Evolutionary conservation across 805 yeast species (phyloP).

Genomic region (Saturnispora kantuleensis): DNA sequence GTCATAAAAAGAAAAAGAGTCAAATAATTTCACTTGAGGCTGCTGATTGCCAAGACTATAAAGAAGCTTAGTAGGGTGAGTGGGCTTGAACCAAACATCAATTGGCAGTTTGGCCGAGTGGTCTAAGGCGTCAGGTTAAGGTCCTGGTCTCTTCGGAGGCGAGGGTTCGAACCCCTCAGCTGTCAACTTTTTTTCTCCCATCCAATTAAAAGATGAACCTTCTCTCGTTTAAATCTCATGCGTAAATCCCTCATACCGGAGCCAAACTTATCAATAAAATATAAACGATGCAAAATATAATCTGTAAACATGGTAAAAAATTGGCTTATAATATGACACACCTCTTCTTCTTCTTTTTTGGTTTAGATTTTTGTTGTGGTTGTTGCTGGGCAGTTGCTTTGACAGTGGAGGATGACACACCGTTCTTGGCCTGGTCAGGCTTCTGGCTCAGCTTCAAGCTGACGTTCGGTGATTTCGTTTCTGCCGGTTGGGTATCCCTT

Average conservation of each 20-base stretch:
- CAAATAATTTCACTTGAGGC: no score
- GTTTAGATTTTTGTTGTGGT: background rate
- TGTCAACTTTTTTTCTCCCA: conserved; percentile 13
- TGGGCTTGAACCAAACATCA: no score
- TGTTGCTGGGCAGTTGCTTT: background rate
- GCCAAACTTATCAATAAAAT: background rate
- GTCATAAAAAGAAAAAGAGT: no score
- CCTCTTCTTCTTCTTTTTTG: conserved; percentile 6
- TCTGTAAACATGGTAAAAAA: background rate
- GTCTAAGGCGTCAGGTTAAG: conserved; percentile 19
- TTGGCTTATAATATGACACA: conserved; percentile 5
- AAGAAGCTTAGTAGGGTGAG: no score
- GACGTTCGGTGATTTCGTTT: conserved; percentile 1
- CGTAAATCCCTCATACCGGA: background rate
- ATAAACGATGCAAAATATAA: background rate
- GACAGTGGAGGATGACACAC: no score
- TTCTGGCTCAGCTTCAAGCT: background rate
- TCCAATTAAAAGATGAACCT: background rate
- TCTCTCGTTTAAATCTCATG: no score
- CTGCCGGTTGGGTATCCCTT: background rate
- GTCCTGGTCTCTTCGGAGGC: conserved; percentile 18
- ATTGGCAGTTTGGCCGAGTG: conserved; percentile 18
- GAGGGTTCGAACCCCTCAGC: conserved; percentile 20
- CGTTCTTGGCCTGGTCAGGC: no score
- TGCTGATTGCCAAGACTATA: no score